Evolutionary conservation across 352 stramenopile species (phyloP), one percentile per base, ranked within the genome.

Genomic region (Phytophthora hybrid): DNA sequence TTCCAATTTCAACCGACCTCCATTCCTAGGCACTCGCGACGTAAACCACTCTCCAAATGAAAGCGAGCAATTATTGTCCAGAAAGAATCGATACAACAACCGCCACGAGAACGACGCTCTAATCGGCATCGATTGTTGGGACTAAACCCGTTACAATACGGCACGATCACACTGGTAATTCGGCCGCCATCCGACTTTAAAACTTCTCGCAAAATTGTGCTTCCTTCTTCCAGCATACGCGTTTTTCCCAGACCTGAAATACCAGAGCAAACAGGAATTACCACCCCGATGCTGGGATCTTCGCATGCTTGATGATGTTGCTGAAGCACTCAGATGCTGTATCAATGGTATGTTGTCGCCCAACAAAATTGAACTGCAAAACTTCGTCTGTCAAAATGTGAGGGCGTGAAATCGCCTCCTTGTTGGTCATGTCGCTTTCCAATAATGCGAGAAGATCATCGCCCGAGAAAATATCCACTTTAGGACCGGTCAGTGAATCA

Each of bases 161-260:
- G n/a, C n/a, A n/a, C n/a, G n/a, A n/a, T n/a, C n/a, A n/a, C n/a
- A n/a, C n/a, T n/a, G n/a, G n/a, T n/a, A n/a, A n/a, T n/a, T n/a
- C n/a, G n/a, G n/a, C n/a, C n/a, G n/a, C n/a, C n/a, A n/a, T n/a
- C n/a, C n/a, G n/a, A n/a, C n/a, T n/a, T n/a, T n/a, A n/a, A n/a
- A n/a, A n/a, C n/a, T n/a, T n/a, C n/a, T n/a, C n/a, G 13, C 14
- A 49, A 16, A 19, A 49, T 49, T 14, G 41, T 49, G 41, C 41
- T 32, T 39, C 76, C 54, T 76, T 80, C 73, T 72, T 83, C 73
- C 23, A 80, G 34, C 73, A 83, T 80, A 7, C 76, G 73, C 66
- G 64, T 78, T 71, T 76, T 77, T 41, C 71, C 72, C 57, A 83
- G 26, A 62, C 76, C 66, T 70, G 73, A 76, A 66, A 80, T 76